A percentile compares a stretch with the other conserved stretches of the same genome.
phyloP scores from a whole-genome alignment of 495 filamentous ascomycete genomes.

The Talaromyces liani region DNA sequence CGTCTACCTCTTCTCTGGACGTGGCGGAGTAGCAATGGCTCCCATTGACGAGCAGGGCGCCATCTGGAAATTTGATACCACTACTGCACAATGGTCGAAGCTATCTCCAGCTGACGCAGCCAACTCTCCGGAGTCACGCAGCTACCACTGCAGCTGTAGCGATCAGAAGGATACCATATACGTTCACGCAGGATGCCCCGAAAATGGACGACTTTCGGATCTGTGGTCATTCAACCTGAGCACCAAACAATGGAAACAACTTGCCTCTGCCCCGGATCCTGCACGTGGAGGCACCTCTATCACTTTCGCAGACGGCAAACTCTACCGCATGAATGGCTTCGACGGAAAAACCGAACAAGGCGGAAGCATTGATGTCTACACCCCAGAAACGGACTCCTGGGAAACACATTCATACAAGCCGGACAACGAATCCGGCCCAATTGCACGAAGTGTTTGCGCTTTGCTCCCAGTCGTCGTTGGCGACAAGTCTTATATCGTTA shows the following conservation, averaged over 20 bases:
- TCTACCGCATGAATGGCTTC: conserved; percentile 71
- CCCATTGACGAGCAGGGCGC: conserved; percentile 46
- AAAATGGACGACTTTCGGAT: conserved; percentile 51
- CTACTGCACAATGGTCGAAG: not conserved
- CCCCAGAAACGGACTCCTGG: conserved; percentile 32
- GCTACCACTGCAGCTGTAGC: conserved; percentile 38
- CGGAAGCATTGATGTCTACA: conserved; percentile 53
- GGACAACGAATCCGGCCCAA: conserved; percentile 30
- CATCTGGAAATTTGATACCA: conserved; percentile 38
- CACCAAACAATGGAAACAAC: conserved; percentile 50
- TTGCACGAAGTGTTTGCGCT: conserved; percentile 37
- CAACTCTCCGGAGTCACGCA: conserved; percentile 32
- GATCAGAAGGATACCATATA: conserved; percentile 51
- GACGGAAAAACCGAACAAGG: conserved; percentile 59
- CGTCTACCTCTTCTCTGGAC: conserved; percentile 50
- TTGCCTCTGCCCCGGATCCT: conserved; percentile 52
- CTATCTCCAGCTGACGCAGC: conserved; percentile 3
- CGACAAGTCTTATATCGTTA: conserved; percentile 52
- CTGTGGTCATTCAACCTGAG: conserved; percentile 65
- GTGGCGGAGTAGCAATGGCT: conserved; percentile 45
- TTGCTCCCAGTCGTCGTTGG: conserved; percentile 39
- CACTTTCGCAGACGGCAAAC: conserved; percentile 41
- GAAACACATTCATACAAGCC: conserved; percentile 33
- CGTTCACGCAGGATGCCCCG: conserved; percentile 64
- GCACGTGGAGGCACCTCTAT: conserved; percentile 58